phyloP scores from a whole-genome alignment of 768 basidiomycete genomes.

The Hygrocybe punicea region DNA sequence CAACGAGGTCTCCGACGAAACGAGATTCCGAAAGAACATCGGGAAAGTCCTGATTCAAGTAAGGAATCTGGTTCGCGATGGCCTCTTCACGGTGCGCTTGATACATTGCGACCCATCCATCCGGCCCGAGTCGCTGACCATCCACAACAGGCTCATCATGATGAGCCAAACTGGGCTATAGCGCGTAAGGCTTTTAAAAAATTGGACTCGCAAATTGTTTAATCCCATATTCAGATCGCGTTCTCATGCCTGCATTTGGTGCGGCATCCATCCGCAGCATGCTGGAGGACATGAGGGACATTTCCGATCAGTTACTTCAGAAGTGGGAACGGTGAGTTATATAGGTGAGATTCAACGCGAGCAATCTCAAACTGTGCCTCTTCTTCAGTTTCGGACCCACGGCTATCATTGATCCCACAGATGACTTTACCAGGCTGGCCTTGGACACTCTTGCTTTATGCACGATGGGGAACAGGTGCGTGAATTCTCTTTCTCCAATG shows the following conservation, averaged over 20 bases:
- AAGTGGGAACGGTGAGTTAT: constrained; percentile 40
- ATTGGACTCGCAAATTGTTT: not conserved
- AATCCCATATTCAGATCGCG: constrained; percentile 23
- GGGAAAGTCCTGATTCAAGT: constrained; percentile 33
- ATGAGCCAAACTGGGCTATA: constrained; percentile 48
- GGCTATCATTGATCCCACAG: constrained; percentile 40
- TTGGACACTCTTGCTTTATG: constrained; percentile 47
- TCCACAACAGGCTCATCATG: constrained; percentile 31
- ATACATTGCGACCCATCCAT: not conserved
- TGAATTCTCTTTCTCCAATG: not conserved
- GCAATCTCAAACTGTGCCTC: not conserved
- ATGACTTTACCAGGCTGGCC: constrained; percentile 48
- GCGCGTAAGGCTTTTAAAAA: constrained; percentile 36
- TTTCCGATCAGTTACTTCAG: constrained; percentile 40
- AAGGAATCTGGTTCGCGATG: constrained; percentile 40
- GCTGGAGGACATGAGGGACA: constrained; percentile 49
- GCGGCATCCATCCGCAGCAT: constrained; percentile 42
- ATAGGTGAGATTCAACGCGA: not conserved
- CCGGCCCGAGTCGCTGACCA: not conserved
- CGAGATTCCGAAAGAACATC: constrained; percentile 41
- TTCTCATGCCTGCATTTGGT: constrained; percentile 37
- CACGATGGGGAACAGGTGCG: constrained; percentile 41
- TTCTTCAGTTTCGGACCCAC: constrained; percentile 41
- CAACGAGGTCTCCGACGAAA: constrained; percentile 44
- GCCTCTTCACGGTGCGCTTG: constrained; percentile 36